Base-by-base conservation (phyloP, 805 yeast species). In the Sungouiozyma ichnusensis region DNA sequence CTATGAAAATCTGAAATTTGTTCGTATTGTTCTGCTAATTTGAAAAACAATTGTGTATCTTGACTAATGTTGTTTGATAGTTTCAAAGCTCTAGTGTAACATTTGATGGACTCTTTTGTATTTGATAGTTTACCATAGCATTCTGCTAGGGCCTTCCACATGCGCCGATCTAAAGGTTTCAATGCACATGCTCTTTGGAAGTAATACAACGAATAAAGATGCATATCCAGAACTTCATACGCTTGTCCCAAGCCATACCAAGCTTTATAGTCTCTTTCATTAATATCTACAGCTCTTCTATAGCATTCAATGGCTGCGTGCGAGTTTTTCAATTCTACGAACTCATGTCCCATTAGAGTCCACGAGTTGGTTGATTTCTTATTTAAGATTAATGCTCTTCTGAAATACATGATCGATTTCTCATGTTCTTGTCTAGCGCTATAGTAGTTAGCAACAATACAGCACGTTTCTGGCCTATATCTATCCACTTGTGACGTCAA, bases 171-270 rank as follows among this genome's bases (percentile, higher is more conserved):
- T 36, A 77, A 63, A 1, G 97, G 97, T 53, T 84, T 87, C 49
- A 92, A 67, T 11, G 87, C 74, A 40, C 95, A 81, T 0, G 97
- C 95, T 39, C 81, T 72, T 63, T 92, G 96, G 59, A 86, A 92
- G 60, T 92, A 92, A 61, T 86, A 90, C 35, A 88, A 67, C 0
- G 97, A 88, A 56, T 88, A 92, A 46, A 85, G 68, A 57, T 85
- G 92, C 96, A 90, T 90, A 51, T 90, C 97, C 43, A 90, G 66
- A 9, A 92, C 95, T 60, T 92, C 98, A 58, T 92, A 92, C 1
- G 97, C 97, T 63, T 92, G 97, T 0, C 98, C 99, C 40, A 92
- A 68, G 2, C 98, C 98, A 61, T 90, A 92, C 99, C 98, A 92
- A 0, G 97, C 97, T 40, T 95, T 69, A 60, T 84, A 94, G 58